These are phyloP conservation scores for Moelleriella libera DNA, from an alignment of 2,329 filamentous ascomycete species.

Conservation along the genomic window DNA sequence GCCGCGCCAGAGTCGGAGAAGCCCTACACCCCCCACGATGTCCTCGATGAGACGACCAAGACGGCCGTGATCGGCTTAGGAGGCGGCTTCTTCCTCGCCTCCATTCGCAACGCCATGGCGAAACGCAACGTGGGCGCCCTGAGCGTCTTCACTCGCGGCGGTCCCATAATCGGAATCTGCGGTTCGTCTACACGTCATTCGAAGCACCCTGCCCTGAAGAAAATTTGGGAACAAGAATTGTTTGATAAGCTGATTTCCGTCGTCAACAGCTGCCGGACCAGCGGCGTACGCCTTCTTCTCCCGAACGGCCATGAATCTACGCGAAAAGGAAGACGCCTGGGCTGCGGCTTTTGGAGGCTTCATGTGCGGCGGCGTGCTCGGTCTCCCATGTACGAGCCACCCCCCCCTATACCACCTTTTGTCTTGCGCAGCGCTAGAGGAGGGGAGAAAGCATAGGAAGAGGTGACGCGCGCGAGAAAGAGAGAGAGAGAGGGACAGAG, in stretches of 20 bases:
- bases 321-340: slow-evolving; percentile 67
- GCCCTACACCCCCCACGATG: slow-evolving; percentile 59
- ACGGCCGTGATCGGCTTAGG: slow-evolving; percentile 50
- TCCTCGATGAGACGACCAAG: slow-evolving; percentile 51
- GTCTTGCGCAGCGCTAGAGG: too few species aligned
- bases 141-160: slow-evolving; percentile 68
- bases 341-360: slow-evolving; percentile 68
- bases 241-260: background rate
- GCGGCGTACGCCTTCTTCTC: slow-evolving; percentile 66
- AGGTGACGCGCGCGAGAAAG: too few species aligned
- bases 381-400: slow-evolving; percentile 49
- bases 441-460: too few species aligned
- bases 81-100: slow-evolving; percentile 58
- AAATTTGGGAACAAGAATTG: background rate
- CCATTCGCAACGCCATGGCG: slow-evolving; percentile 74
- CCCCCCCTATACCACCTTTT: too few species aligned
- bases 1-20: slow-evolving; percentile 10
- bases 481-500: too few species aligned
- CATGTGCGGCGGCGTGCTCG: slow-evolving; percentile 57
- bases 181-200: slow-evolving; percentile 12
- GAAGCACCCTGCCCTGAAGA: background rate
- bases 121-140: slow-evolving; percentile 70
- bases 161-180: slow-evolving; percentile 49
- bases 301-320: slow-evolving; percentile 67
- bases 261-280: slow-evolving; percentile 40